Evolutionary conservation across 305 asterid genomes (phyloP), one percentile per base, ranked within the genome.

Genomic region (Fraxinus dipetala): DNA sequence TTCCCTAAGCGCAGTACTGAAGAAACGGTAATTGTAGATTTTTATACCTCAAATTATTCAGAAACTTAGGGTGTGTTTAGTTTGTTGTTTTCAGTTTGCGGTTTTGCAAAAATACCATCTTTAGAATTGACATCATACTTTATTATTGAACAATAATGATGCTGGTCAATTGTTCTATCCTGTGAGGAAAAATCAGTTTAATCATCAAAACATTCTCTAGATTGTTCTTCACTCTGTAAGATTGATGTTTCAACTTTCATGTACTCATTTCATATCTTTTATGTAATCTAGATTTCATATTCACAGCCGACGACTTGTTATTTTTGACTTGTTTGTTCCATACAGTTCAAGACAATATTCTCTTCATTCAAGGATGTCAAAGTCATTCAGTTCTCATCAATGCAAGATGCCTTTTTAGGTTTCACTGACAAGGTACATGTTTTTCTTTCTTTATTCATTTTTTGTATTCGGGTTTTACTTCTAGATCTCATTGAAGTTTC

Each of bases 321-420:
- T 51, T 51, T 51, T 51, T n/a, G 63, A n/a, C 8, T 51, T 6
- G 63, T 54, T 54, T 54, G 63, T 54, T n/a, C 24, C 63, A n/a
- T 54, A 18, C 97, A 96, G 99, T 87, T 90, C 83, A 91, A 90
- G 91, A 87, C 89, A 34, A 65, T 89, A 84, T 94, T 96, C 89
- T 88, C 97, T 48, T 77, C 87, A 26, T 94, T 89, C 86, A 91
- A 90, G 88, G 92, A 92, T 79, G 90, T 92, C 81, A 94, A 94
- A 92, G 97, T 94, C 82, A 90, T 96, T 67, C 97, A 92, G 86
- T 96, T 96, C 90, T 94, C 95, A 76, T 82, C 98, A 45, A 92
- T 96, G 98, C 97, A 94, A 87, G 95, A 90, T 6, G 97, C 98
- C 78, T 96, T 96, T 88, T 75, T 54, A 72, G 97, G 98, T 85